Evolutionary conservation across 208 protist genomes (phyloP).

Genomic region (Trypanosoma scelopori): DNA sequence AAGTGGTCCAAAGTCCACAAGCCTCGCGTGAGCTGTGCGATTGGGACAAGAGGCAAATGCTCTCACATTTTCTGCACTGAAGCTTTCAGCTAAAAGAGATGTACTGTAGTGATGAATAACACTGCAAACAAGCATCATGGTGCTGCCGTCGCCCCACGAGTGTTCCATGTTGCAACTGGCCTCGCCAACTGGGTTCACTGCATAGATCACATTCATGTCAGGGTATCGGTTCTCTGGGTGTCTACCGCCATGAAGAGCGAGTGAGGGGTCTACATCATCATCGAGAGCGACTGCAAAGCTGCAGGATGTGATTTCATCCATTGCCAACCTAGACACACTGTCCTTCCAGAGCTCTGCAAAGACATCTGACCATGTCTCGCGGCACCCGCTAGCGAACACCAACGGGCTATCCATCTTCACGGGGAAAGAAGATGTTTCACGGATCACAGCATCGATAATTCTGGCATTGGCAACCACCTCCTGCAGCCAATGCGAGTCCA

Average conservation of each 20-base stretch:
- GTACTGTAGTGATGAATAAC: conserved; percentile 12
- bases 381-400: conserved; percentile 21
- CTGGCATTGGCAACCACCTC: conserved; percentile 26
- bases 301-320: conserved; percentile 28
- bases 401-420: conserved; percentile 15
- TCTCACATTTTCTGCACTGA: not conserved
- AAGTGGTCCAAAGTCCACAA: conserved; percentile 17
- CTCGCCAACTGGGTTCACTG: conserved; percentile 13
- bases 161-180: conserved; percentile 30
- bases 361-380: conserved; percentile 15
- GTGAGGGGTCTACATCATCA: conserved; percentile 14
- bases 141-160: conserved; percentile 30
- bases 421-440: conserved; percentile 6
- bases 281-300: conserved; percentile 25
- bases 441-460: conserved; percentile 21
- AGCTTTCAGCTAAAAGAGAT: conserved; percentile 8
- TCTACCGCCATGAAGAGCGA: conserved; percentile 18
- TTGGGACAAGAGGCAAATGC: not conserved
- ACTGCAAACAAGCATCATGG: conserved; percentile 19
- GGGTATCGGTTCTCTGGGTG: conserved; percentile 31
- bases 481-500: conserved; percentile 8
- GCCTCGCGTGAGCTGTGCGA: not conserved
- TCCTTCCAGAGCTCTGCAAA: conserved; percentile 24
- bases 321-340: conserved; percentile 5
- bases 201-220: conserved; percentile 29